Evolutionary conservation across 768 basidiomycete genomes (phyloP).

Genomic region (Pholiota microspora): DNA sequence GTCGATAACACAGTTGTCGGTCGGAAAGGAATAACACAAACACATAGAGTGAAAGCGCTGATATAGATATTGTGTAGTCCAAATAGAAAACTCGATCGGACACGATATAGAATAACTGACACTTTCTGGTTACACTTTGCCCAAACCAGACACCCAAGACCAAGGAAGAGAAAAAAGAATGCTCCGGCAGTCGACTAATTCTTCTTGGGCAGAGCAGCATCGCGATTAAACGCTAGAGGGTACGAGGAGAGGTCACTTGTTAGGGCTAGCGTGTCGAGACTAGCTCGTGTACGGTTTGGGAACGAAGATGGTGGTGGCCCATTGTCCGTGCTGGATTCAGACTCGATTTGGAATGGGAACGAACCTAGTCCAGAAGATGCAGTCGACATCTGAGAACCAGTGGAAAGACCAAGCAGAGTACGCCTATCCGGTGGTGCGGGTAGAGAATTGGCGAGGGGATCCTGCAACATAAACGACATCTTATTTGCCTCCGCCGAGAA

Average conservation of each 20-base stretch:
- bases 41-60: not conserved
- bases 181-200: not conserved
- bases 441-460: conserved; percentile 25
- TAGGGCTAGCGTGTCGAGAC: conserved; percentile 80
- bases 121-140: not conserved
- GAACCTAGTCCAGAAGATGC: conserved; percentile 79
- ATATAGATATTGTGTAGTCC: not conserved
- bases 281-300: conserved; percentile 65
- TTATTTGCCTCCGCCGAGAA: conserved; percentile 27
- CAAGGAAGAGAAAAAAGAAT: conserved; percentile 3
- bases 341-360: conserved; percentile 86
- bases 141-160: conserved; percentile 1
- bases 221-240: conserved; percentile 70
- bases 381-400: conserved; percentile 73
- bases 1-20: not conserved
- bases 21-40: not conserved
- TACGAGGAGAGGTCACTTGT: conserved; percentile 84
- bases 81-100: not conserved
- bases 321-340: conserved; percentile 41
- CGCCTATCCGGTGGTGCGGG: conserved; percentile 59
- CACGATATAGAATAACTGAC: not conserved
- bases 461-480: conserved; percentile 4
- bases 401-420: conserved; percentile 62
- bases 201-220: conserved; percentile 31
- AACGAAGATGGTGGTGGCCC: conserved; percentile 30